A percentile compares a stretch with the other conserved stretches of the same genome.
phyloP scores from a whole-genome alignment of 2,329 filamentous ascomycete genomes.

The Penicillium sp. region DNA sequence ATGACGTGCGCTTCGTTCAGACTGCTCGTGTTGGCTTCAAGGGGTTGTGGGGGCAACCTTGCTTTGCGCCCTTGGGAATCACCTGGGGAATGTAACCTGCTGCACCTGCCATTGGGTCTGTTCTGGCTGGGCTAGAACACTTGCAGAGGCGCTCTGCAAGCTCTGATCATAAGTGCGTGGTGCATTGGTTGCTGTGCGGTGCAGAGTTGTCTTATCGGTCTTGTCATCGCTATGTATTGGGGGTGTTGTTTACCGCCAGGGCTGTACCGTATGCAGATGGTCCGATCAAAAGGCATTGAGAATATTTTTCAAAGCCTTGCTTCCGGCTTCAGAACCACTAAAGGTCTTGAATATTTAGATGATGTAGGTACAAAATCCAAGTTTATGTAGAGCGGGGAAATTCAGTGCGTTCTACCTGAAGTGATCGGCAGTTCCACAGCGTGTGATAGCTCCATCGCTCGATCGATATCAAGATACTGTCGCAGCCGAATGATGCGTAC shows the following conservation, averaged over 20 bases:
- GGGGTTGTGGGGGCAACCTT: constrained; percentile 18
- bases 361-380: not conserved
- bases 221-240: not conserved
- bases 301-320: not conserved
- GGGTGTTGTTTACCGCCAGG: not conserved
- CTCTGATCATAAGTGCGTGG: constrained; percentile 3
- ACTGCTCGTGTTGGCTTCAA: constrained; percentile 4
- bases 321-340: not conserved
- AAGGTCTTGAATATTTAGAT: not conserved
- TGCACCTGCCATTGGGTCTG: constrained; percentile 13
- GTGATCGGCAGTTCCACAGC: constrained; percentile 11
- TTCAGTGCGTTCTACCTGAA: not conserved
- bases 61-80: constrained; percentile 18
- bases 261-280: not conserved
- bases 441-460: not conserved
- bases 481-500: constrained; percentile 1
- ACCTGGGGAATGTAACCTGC: constrained; percentile 14
- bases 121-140: constrained; percentile 4
- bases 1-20: not conserved
- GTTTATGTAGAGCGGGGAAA: not conserved
- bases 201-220: not conserved
- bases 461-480: not conserved
- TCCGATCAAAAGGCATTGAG: not conserved
- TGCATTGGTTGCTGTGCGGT: constrained; percentile 2
- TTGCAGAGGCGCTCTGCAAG: constrained; percentile 1